phyloP scores from a whole-genome alignment of 2,329 filamentous ascomycete genomes.

The Colletotrichum chrysophilum region DNA sequence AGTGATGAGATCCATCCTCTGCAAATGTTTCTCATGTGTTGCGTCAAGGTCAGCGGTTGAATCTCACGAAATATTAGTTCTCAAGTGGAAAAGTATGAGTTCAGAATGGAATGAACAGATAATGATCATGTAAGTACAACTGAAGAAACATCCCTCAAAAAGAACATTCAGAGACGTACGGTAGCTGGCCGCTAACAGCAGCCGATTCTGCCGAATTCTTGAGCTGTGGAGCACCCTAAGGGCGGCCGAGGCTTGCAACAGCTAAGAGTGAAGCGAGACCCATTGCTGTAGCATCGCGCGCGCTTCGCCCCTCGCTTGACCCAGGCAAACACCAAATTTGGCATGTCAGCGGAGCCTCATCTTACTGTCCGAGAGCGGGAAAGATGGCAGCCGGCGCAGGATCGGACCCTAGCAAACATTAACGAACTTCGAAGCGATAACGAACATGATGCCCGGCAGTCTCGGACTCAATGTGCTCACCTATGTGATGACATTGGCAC shows the following conservation, averaged over 20 bases:
- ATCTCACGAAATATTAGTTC: too few species aligned
- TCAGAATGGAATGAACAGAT: fast-evolving
- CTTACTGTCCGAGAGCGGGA: not conserved
- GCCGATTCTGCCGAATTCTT: not conserved
- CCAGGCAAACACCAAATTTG: fast-evolving
- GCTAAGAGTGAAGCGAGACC: not conserved
- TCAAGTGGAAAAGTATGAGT: fast-evolving
- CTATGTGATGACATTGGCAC: not conserved
- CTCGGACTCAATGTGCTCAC: not conserved
- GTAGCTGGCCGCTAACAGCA: not conserved
- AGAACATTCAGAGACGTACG: too few species aligned
- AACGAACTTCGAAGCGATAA: not conserved
- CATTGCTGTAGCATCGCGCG: not conserved
- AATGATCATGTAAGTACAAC: too few species aligned
- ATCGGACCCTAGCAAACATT: not conserved
- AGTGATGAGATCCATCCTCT: not conserved
- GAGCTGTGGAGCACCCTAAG: fast-evolving
- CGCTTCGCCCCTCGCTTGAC: not conserved
- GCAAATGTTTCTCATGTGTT: not conserved
- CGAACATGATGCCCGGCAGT: not conserved
- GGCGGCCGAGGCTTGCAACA: fast-evolving
- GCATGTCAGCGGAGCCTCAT: not conserved
- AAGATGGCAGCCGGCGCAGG: not conserved
- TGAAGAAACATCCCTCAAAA: too few species aligned
- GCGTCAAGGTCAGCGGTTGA: too few species aligned